These are phyloP conservation scores for Powellomyces hirtus DNA, from an alignment of 192 early-diverging fungal genomes.

Conservation along the genomic window DNA sequence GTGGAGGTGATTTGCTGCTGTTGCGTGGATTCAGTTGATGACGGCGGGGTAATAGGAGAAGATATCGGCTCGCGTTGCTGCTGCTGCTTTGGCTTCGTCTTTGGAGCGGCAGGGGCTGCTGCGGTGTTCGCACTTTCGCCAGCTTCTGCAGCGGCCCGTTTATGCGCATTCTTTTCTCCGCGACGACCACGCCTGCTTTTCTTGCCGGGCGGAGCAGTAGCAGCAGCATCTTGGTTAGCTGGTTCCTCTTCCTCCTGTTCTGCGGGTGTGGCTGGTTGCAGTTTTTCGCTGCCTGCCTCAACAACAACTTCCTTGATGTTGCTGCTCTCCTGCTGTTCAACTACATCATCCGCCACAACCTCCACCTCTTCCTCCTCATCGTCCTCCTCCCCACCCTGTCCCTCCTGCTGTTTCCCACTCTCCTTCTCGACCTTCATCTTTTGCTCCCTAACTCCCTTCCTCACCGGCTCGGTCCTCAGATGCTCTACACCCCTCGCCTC, in stretches of 20 bases:
- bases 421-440: neutral
- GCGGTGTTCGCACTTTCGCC: too few species aligned
- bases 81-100: too few species aligned
- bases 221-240: too few species aligned
- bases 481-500: conserved; percentile 61
- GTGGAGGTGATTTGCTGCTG: too few species aligned
- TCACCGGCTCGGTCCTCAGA: conserved; percentile 68
- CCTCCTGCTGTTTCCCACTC: neutral
- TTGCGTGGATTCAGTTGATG: too few species aligned
- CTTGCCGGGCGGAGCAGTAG: too few species aligned
- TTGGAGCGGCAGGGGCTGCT: too few species aligned
- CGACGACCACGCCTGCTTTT: too few species aligned
- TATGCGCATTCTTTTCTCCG: too few species aligned
- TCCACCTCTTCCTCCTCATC: neutral
- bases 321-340: neutral
- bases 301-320: neutral
- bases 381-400: neutral
- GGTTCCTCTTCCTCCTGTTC: neutral
- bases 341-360: neutral
- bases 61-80: too few species aligned
- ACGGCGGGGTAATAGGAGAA: too few species aligned
- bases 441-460: neutral
- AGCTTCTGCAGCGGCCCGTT: too few species aligned
- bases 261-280: neutral
- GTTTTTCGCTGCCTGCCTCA: neutral